phyloP scores from a whole-genome alignment of 1,139 yeast species.

The Pichia sp. region DNA sequence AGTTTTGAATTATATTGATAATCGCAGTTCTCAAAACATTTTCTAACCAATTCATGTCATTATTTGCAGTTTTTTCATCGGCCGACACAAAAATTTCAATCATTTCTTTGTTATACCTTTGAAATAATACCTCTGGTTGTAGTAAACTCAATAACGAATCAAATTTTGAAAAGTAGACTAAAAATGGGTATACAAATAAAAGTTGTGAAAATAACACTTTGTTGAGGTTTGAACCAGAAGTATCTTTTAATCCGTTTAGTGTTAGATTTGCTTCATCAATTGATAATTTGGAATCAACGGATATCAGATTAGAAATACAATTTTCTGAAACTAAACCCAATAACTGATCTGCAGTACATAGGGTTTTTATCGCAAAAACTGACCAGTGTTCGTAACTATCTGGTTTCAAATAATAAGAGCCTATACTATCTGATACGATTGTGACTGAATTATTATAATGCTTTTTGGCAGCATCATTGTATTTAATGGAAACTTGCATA shows the following conservation, averaged over 20 bases:
- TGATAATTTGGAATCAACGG: not conserved
- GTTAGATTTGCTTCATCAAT: not conserved
- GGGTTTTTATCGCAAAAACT: slow-evolving; percentile 33
- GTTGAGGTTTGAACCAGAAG: not conserved
- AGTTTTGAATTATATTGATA: slow-evolving; percentile 33
- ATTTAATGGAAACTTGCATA: slow-evolving; percentile 9
- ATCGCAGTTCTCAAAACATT: slow-evolving; percentile 35
- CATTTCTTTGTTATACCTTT: slow-evolving; percentile 29
- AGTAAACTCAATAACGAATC: slow-evolving; percentile 30
- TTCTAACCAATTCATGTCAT: slow-evolving; percentile 29
- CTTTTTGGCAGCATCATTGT: slow-evolving; percentile 21
- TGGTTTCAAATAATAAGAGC: not conserved
- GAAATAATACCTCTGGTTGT: slow-evolving; percentile 34
- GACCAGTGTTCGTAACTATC: slow-evolving; percentile 29
- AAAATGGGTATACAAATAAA: slow-evolving; percentile 33
- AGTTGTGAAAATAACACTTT: slow-evolving; percentile 32
- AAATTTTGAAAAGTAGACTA: slow-evolving; percentile 28
- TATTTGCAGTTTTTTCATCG: not conserved
- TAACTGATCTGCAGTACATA: slow-evolving; percentile 33
- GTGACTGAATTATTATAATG: slow-evolving; percentile 26
- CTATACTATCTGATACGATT: slow-evolving; percentile 1
- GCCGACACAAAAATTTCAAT: slow-evolving; percentile 23
- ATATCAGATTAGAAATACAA: slow-evolving; percentile 7
- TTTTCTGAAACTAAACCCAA: slow-evolving; percentile 28
- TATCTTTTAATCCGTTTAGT: slow-evolving; percentile 1